Base-by-base conservation (phyloP, 169 alveolate genomes). In the Amoebophrya sp. region DNA sequence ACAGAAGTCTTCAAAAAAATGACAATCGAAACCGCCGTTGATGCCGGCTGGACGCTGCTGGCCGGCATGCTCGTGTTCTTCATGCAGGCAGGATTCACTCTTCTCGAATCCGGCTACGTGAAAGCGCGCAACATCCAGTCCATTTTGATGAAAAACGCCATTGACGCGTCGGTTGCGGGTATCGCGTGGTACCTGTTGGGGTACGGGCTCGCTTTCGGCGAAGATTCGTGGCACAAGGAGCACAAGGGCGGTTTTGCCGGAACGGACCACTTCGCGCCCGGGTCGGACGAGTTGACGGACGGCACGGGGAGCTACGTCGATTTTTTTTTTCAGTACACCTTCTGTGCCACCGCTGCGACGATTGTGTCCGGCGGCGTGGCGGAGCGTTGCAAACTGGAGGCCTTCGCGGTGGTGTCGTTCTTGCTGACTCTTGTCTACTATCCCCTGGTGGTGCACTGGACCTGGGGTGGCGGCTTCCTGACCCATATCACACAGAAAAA, bases 351-450 rank as follows among this genome's bases (percentile, higher is more conserved):
- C 10, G 94, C 90, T 18, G 92, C 94, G 35, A 92, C 94, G 77
- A 92, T 92, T 83, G 94, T 92, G 25, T 89, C 92, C 39, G 94
- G 94, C n/a, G 92, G 90, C 14, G 92, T 92, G 1, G 94, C 94
- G 0, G 94, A 92, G 89, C 92, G 94, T 29, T 55, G 88, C 53
- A 40, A 55, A 89, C 77, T 90, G 90, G 89, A 77, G 35, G 41
- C 90, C 41, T 92, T 55, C 14, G 93, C 93, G 0, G 35, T 55
- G 91, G 39, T 66, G 40, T 88, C 91, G n/a, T 90, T 33, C 40
- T n/a, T 14, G 10, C 18, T 54, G 77, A 23, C 77, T 3, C n/a
- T 23, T 2, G 53, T 41, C 92, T 77, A 39, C 39, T 91, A 91
- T 55, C 93, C 93, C 18, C 39, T 88, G 18, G 77, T 91, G 0